Evolutionary conservation across 192 early-diverging fungal genomes (phyloP).

Genomic region (Coemansia sp.): DNA sequence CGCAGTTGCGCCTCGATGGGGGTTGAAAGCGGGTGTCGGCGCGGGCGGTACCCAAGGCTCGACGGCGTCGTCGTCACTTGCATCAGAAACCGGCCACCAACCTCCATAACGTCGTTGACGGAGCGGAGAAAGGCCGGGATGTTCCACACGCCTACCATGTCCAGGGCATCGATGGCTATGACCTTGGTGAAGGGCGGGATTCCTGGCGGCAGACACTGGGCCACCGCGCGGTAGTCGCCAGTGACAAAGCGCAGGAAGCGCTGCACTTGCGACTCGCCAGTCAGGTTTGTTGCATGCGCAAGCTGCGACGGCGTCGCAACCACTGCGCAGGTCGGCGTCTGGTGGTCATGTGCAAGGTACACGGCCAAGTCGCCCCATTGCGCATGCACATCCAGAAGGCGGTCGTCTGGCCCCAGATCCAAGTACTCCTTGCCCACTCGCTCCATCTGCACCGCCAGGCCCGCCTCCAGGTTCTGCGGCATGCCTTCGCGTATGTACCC

Average conservation of each 20-base stretch:
- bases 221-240: constrained; percentile 47
- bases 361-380: constrained; percentile 56
- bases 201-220: constrained; percentile 31
- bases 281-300: constrained; percentile 40
- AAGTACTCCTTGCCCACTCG: constrained; percentile 47
- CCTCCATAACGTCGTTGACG: constrained; percentile 25
- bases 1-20: neutral
- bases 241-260: constrained; percentile 42
- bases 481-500: constrained; percentile 49
- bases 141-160: constrained; percentile 36
- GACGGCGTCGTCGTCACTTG: constrained; percentile 50
- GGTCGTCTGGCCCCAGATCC: constrained; percentile 48
- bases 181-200: constrained; percentile 50
- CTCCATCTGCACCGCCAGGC: constrained; percentile 36
- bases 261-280: constrained; percentile 43
- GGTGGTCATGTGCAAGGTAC: constrained; percentile 40
- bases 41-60: constrained; percentile 27
- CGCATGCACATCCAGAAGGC: constrained; percentile 41
- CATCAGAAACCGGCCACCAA: constrained; percentile 35
- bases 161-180: constrained; percentile 44
- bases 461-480: constrained; percentile 31
- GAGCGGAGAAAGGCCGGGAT: constrained; percentile 31
- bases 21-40: neutral
- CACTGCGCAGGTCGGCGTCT: constrained; percentile 38
- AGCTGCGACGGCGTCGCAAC: constrained; percentile 43